Evolutionary conservation across 2,329 filamentous ascomycete genomes (phyloP).

Genomic region (Fusarium austroafricanum): DNA sequence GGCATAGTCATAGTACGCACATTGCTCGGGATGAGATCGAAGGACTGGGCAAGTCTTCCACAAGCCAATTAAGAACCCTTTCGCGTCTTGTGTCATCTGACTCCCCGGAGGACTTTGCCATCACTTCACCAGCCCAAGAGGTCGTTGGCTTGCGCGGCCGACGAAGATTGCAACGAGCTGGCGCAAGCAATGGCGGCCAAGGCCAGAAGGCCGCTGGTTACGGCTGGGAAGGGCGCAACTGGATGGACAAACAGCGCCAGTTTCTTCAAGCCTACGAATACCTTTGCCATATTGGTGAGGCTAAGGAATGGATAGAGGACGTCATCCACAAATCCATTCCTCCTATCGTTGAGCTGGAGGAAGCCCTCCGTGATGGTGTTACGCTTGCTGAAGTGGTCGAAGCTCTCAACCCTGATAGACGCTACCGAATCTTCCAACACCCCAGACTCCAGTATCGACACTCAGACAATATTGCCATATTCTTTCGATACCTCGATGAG

Average conservation of each 20-base stretch:
- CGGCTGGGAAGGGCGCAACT: conserved; percentile 85
- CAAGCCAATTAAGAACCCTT: conserved; percentile 86
- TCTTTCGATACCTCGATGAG: conserved; percentile 93
- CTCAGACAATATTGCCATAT: conserved; percentile 97
- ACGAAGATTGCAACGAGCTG: conserved; percentile 80
- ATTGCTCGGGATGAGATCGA: conserved; percentile 80
- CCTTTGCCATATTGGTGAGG: conserved; percentile 97
- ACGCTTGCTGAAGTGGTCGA: conserved; percentile 95
- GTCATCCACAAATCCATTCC: conserved; percentile 87
- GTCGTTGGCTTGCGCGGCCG: conserved; percentile 89
- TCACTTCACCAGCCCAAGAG: conserved; percentile 82
- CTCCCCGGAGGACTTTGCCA: conserved; percentile 81
- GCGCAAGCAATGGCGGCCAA: conserved; percentile 61
- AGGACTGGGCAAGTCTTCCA: conserved; percentile 87
- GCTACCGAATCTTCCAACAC: conserved; percentile 85
- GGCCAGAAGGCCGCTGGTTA: conserved; percentile 65
- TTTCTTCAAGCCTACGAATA: conserved; percentile 98
- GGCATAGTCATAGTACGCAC: conserved; percentile 49
- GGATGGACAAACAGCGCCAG: conserved; percentile 99
- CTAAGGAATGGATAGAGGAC: conserved; percentile 98
- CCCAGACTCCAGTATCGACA: conserved; percentile 91
- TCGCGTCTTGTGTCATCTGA: conserved; percentile 84
- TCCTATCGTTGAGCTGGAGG: conserved; percentile 92
- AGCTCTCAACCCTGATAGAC: conserved; percentile 81
- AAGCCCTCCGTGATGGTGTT: conserved; percentile 91